Evolutionary conservation across 2,329 filamentous ascomycete genomes (phyloP), one percentile per base, ranked within the genome.

Genomic region (Dothistroma septosporum): DNA sequence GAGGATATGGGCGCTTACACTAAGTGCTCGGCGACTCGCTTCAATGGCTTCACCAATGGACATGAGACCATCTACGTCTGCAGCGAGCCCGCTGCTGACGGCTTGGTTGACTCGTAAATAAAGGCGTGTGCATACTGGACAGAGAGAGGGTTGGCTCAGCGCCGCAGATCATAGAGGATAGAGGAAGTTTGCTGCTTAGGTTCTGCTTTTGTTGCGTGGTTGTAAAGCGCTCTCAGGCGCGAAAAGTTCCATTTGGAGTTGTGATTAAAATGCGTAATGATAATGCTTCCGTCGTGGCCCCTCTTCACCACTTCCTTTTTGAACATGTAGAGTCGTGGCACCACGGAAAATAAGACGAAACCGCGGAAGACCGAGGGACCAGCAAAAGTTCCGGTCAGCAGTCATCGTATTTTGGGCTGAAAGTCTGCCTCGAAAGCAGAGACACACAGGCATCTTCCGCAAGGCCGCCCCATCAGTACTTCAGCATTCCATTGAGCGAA

Each of bases 1-100:
- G 91, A 97, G 79, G 87, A 96, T 64, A 99, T 99, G 94, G 94
- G 94, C 58, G 93, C 94, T 24, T 99, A 99, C 78, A 97, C 94
- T 69, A 96, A 92, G 83, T 97, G 93, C 82, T 97, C 92, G 62
- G 93, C 94, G 65, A 99, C 94, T 60, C 87, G 89, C 73, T 99
- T 99, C 87, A 99, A 99, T 70, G 94, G 94, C 65, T 99, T 97
- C 78, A 90, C 87, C 58, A 91, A 97, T 77, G 83, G 87, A 69
- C 94, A 99, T 76, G 90, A 96, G 71, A 89, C 95, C 65, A 87
- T 97, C 66, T 97, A 97, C 74, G 89, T 97, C 69, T 96, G 89
- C 75, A 97, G 92, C 77, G 94, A 99, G 84, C 84, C 89, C 21
- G 93, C 91, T 52, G 94, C 92, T 31, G 83, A 82, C 67, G 91